Evolutionary conservation across 2,329 filamentous ascomycete species (phyloP), one percentile per base, ranked within the genome.

Genomic region (Didymellaceae sp.): DNA sequence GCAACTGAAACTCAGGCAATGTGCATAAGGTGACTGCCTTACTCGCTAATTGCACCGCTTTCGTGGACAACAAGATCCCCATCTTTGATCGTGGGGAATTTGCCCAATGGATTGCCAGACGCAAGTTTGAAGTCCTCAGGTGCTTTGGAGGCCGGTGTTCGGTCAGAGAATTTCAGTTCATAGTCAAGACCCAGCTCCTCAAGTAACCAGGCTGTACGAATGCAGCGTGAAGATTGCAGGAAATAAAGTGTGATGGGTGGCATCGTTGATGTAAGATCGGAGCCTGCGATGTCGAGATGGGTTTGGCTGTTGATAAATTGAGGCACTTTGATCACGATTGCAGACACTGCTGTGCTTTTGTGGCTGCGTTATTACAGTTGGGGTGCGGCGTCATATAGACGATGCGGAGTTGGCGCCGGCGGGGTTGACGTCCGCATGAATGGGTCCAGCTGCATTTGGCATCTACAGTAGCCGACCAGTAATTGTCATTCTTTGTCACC

Each of bases 1-100:
- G 46, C 40, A 25, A 24, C 5, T 7, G 37, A 11, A 24, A 17
- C 7, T 42, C 26, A 7, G n/a, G 10, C 6, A 6, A 18, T 2
- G 6, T 16, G 21, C 11, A 3, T 2, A 3, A 6, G 18, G n/a
- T 9, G 8, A 5, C 20, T 10, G 11, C 17, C 60, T 16, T 67
- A 78, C 76, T 80, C 76, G 26, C 69, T 73, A 40, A 80, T 79
- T 13, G 74, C 77, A 3, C 77, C 76, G 53, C 76, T 79, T 62
- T 80, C 78, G 31, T 68, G 67, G 6, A 78, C 49, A 0, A 64
- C 62, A n/a, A 76, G 40, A 7, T 70, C 67, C 6, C 71, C 74
- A 57, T 80, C 78, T 37, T 68, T 67, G 11, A 80, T 58, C 1
- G 71, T 71, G 0, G 78, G 79, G 13, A 76, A 75, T 44, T 79